phyloP scores from a whole-genome alignment of 1,284 basidiomycete genomes.

The Afroboletus lepidellus region DNA sequence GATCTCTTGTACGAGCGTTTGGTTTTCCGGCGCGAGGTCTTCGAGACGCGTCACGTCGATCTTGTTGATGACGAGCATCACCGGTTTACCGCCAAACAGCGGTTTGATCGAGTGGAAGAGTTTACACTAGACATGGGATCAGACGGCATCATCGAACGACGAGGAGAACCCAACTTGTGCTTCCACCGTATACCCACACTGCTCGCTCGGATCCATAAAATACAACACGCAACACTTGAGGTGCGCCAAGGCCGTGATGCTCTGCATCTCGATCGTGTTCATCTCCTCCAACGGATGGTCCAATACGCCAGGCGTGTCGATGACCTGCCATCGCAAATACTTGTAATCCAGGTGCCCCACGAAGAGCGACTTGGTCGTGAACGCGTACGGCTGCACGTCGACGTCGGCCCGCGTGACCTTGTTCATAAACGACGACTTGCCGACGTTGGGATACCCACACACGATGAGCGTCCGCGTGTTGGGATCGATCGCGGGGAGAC shows the following conservation, averaged over 20 bases:
- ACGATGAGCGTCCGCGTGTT: conserved; percentile 95
- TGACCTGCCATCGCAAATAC: conserved; percentile 97
- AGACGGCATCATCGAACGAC: neutral
- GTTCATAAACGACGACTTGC: conserved; percentile 97
- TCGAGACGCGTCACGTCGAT: conserved; percentile 86
- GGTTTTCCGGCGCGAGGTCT: conserved; percentile 75
- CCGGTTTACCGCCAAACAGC: conserved; percentile 89
- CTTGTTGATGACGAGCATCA: conserved; percentile 93
- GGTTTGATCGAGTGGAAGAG: conserved; percentile 98
- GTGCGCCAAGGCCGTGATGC: conserved; percentile 93
- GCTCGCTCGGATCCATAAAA: conserved; percentile 96
- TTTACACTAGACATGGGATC: conserved; percentile 67
- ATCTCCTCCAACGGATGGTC: conserved; percentile 96
- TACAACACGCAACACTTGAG: conserved; percentile 89
- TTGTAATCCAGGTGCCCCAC: conserved; percentile 97
- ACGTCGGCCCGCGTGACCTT: conserved; percentile 97
- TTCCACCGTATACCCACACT: conserved; percentile 93
- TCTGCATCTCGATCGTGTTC: conserved; percentile 99
- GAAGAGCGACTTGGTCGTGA: conserved; percentile 96
- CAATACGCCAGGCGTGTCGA: conserved; percentile 91
- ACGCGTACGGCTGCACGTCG: conserved; percentile 96
- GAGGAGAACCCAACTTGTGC: conserved; percentile 66
- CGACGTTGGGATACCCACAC: conserved; percentile 97
- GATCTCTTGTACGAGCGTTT: conserved; percentile 83
- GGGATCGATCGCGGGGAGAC: conserved; percentile 93